Conservation (phyloP, 2,329 filamentous ascomycete species). For the Colletotrichum caudatum region DNA sequence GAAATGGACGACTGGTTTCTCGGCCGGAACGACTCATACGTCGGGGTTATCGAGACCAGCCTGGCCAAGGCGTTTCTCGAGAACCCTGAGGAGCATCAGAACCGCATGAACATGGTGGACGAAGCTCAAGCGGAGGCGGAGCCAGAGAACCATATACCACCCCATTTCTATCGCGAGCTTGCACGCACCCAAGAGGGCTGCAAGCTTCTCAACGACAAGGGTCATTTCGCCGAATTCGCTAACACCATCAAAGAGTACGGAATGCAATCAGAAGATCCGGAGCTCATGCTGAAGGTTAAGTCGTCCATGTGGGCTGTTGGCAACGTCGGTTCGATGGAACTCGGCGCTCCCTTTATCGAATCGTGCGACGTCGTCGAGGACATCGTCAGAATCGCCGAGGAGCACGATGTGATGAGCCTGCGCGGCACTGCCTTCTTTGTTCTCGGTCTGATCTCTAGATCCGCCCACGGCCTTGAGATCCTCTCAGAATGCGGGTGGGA, state of each 20-base stretch:
- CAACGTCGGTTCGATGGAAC: constrained; percentile 98
- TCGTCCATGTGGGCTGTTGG: constrained; percentile 97
- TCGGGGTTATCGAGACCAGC: constrained; percentile 94
- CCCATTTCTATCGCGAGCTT: constrained; percentile 96
- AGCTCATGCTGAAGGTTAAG: constrained; percentile 93
- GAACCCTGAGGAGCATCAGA: constrained; percentile 68
- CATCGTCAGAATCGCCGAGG: constrained; percentile 89
- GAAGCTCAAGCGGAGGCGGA: constrained; percentile 68
- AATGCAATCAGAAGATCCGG: constrained; percentile 85
- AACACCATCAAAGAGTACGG: constrained; percentile 89
- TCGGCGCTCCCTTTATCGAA: constrained; percentile 94
- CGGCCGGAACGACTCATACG: constrained; percentile 96
- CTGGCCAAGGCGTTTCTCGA: constrained; percentile 86
- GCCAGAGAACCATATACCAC: constrained; percentile 81
- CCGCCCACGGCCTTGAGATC: constrained; percentile 91
- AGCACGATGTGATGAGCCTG: constrained; percentile 89
- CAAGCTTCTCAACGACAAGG: constrained; percentile 88
- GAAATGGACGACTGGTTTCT: constrained; percentile 99
- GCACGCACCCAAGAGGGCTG: constrained; percentile 94
- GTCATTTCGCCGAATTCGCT: constrained; percentile 95
- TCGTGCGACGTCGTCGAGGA: constrained; percentile 87
- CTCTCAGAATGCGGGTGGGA: constrained; percentile 93
- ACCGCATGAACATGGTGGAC: constrained; percentile 69
- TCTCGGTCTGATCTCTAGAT: constrained; percentile 90
- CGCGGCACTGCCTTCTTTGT: constrained; percentile 98